Percentiles rank a stretch among this genome's conserved stretches.
phyloP scores from a whole-genome alignment of 805 yeast species.

The Barnettozyma californica region DNA sequence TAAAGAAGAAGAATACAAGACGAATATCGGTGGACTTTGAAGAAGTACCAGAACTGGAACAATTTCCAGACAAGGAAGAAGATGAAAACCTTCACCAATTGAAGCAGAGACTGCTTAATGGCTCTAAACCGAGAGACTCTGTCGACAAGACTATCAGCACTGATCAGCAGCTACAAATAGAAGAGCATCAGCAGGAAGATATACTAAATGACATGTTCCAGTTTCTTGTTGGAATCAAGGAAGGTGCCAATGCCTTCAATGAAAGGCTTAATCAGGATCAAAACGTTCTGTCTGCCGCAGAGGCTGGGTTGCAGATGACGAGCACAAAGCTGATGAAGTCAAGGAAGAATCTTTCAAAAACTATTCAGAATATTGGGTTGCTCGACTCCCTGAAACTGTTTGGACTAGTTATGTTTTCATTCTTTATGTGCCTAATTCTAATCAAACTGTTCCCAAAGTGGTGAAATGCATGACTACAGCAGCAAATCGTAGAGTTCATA shows the following conservation, averaged over 20 bases:
- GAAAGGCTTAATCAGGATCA: slow-evolving; percentile 34
- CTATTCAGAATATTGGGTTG: slow-evolving; percentile 26
- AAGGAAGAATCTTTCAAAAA: slow-evolving; percentile 26
- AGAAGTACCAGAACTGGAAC: slow-evolving; percentile 3
- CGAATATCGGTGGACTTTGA: slow-evolving; percentile 23
- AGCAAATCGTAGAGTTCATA: no score
- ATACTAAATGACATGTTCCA: slow-evolving; percentile 34
- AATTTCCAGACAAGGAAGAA: slow-evolving; percentile 10
- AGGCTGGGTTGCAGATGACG: slow-evolving; percentile 35
- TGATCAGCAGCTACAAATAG: slow-evolving; percentile 32
- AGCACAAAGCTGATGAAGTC: slow-evolving; percentile 30
- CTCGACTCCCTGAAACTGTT: slow-evolving; percentile 27
- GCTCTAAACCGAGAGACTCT: slow-evolving; percentile 12
- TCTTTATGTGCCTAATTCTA: slow-evolving; percentile 29
- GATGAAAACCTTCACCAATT: slow-evolving; percentile 29
- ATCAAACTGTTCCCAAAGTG: slow-evolving; percentile 36
- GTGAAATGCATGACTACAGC: slow-evolving; percentile 10
- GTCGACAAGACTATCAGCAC: slow-evolving; percentile 14
- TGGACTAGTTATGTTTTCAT: slow-evolving; percentile 24
- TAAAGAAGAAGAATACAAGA: slow-evolving; percentile 9
- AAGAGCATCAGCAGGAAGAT: slow-evolving; percentile 33
- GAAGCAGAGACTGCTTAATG: slow-evolving; percentile 27
- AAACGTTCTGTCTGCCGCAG: slow-evolving; percentile 36
- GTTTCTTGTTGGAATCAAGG: slow-evolving; percentile 31
- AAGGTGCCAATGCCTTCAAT: slow-evolving; percentile 37